Evolutionary conservation across 2,329 filamentous ascomycete species (phyloP).

Genomic region (Talaromyces sp.): DNA sequence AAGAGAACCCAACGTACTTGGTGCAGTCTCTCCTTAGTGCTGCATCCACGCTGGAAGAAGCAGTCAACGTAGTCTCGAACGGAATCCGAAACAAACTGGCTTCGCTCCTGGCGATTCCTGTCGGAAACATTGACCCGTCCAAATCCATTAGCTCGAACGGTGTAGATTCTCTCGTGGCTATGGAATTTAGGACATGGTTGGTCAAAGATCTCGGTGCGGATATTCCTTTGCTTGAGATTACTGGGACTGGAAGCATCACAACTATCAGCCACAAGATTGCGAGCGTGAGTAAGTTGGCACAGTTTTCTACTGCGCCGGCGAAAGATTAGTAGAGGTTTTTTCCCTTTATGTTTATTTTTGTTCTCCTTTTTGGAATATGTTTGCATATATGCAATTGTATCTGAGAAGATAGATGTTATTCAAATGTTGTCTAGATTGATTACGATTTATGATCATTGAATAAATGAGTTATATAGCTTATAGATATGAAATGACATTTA

Average conservation of each 20-base stretch:
- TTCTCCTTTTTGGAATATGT: neutral
- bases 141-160: slow-evolving; percentile 19
- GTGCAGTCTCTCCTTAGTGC: slow-evolving; percentile 13
- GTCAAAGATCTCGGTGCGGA: slow-evolving; percentile 23
- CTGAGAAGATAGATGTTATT: neutral
- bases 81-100: slow-evolving; percentile 17
- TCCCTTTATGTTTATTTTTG: neutral
- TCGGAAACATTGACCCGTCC: slow-evolving; percentile 20
- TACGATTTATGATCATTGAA: neutral
- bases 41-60: slow-evolving; percentile 15
- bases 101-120: slow-evolving; percentile 17
- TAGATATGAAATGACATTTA: too few relatives aligned
- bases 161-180: slow-evolving; percentile 26
- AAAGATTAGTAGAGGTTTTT: neutral
- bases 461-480: neutral
- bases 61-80: slow-evolving; percentile 13
- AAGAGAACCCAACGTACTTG: slow-evolving; percentile 9
- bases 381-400: neutral
- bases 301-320: neutral
- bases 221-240: slow-evolving; percentile 13
- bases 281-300: slow-evolving; percentile 15
- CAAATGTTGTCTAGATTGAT: neutral
- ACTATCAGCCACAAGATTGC: slow-evolving; percentile 17
- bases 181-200: slow-evolving; percentile 28
- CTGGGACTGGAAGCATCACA: slow-evolving; percentile 14